These are phyloP conservation scores for Coccomyxa subellipsoidea DNA, from an alignment of 163 green algal genomes.

Conservation along the genomic window DNA sequence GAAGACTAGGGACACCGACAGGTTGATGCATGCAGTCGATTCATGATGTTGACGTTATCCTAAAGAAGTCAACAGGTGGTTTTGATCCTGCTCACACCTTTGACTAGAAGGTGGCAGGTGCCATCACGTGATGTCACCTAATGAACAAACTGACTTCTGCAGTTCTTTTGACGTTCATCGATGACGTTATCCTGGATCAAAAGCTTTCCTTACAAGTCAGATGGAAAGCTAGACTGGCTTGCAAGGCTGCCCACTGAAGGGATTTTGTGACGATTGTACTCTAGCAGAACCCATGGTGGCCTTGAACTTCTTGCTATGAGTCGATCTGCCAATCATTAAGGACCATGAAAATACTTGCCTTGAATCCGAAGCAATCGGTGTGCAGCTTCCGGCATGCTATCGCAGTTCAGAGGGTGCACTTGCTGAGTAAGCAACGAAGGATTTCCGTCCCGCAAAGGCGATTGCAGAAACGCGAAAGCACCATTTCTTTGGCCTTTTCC, in stretches of 20 bases:
- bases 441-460: neutral
- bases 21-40: neutral
- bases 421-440: neutral
- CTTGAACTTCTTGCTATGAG: too few species aligned
- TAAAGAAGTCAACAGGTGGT: neutral
- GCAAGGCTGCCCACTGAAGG: too few species aligned
- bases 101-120: neutral
- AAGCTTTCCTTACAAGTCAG: too few species aligned
- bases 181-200: too few species aligned
- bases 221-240: too few species aligned
- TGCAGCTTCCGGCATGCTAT: neutral
- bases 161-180: too few species aligned
- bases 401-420: neutral
- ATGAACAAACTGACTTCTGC: neutral
- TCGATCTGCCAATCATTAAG: too few species aligned
- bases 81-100: neutral
- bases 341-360: neutral
- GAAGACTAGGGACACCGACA: neutral
- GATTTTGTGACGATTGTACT: too few species aligned
- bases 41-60: neutral
- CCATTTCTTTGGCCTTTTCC: neutral
- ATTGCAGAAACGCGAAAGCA: neutral
- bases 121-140: neutral
- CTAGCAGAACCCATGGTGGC: too few species aligned
- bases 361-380: neutral